Conservation (phyloP, 257 asterid genomes). For the Salvia hispanica region DNA sequence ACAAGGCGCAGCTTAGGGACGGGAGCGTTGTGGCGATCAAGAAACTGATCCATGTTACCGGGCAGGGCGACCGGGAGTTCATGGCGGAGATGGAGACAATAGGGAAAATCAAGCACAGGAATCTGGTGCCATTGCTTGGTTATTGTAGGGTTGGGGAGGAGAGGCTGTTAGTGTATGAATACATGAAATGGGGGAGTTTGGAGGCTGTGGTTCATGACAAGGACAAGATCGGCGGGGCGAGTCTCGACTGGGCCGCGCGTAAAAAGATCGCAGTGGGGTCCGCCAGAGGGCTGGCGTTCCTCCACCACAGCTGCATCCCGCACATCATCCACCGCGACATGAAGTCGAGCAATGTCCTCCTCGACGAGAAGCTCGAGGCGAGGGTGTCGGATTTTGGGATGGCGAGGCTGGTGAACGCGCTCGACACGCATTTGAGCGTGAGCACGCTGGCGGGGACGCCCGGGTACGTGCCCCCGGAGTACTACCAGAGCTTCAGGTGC, state of each 20-base stretch:
- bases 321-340: conserved; percentile 95
- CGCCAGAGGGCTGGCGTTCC: conserved; percentile 89
- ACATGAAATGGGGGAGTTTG: conserved; percentile 92
- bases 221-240: conserved; percentile 18
- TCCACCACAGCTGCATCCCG: conserved; percentile 96
- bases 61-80: conserved; percentile 93
- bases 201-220: conserved; percentile 77
- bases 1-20: conserved; percentile 75
- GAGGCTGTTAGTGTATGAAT: conserved; percentile 84
- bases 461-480: conserved; percentile 96
- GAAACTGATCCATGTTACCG: conserved; percentile 79
- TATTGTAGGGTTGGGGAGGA: conserved; percentile 91
- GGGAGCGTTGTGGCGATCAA: conserved; percentile 84
- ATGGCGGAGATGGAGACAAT: conserved; percentile 99
- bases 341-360: conserved; percentile 93
- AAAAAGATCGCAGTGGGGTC: conserved; percentile 85
- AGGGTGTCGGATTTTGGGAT: conserved; percentile 96
- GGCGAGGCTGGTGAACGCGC: conserved; percentile 87
- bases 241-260: conserved; percentile 72
- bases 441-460: conserved; percentile 97
- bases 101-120: conserved; percentile 88
- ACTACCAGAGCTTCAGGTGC: conserved; percentile 95
- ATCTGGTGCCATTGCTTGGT: conserved; percentile 83
- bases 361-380: conserved; percentile 80
- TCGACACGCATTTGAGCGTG: conserved; percentile 89